phyloP scores from a whole-genome alignment of 108 stramenopile genomes.

The Fragilaria radians region DNA sequence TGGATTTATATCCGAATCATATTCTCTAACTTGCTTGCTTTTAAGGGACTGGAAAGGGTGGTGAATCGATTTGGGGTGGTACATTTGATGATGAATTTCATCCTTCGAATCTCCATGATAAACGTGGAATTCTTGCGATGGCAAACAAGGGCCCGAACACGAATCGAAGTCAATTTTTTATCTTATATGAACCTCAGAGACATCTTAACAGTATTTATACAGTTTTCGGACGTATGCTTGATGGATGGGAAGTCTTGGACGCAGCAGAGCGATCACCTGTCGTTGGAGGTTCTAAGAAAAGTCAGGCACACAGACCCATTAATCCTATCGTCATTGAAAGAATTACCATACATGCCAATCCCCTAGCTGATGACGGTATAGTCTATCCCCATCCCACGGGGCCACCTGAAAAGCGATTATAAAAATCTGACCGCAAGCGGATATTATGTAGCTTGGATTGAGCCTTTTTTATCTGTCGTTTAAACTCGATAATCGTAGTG shows the following conservation, averaged over 20 bases:
- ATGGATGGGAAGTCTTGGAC: slow-evolving; percentile 94
- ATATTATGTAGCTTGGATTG: too few species aligned
- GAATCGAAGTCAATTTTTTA: slow-evolving; percentile 93
- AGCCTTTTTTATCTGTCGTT: too few species aligned
- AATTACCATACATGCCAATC: slow-evolving; percentile 97
- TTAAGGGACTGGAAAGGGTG: slow-evolving; percentile 9
- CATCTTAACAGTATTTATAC: slow-evolving; percentile 92
- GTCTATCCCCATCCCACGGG: slow-evolving; percentile 71
- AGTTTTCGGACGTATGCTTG: slow-evolving; percentile 92
- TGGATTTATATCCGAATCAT: neutral
- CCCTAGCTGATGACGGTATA: slow-evolving; percentile 85
- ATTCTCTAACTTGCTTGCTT: neutral
- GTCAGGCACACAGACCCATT: slow-evolving; percentile 58
- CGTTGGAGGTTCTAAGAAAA: slow-evolving; percentile 62
- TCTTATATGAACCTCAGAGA: slow-evolving; percentile 82
- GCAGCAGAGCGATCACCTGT: slow-evolving; percentile 88
- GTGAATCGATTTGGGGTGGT: slow-evolving; percentile 83
- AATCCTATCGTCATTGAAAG: slow-evolving; percentile 78
- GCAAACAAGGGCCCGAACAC: slow-evolving; percentile 94
- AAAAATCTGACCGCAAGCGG: too few species aligned
- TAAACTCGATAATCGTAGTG: too few species aligned
- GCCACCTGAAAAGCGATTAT: slow-evolving; percentile 51
- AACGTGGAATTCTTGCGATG: slow-evolving; percentile 88
- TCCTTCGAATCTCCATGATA: slow-evolving; percentile 72
- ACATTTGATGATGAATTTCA: slow-evolving; percentile 93